A percentile compares a stretch with the other conserved stretches of the same genome.
phyloP scores from a whole-genome alignment of 177 flowering plant species.

The Vitis hybrid region DNA sequence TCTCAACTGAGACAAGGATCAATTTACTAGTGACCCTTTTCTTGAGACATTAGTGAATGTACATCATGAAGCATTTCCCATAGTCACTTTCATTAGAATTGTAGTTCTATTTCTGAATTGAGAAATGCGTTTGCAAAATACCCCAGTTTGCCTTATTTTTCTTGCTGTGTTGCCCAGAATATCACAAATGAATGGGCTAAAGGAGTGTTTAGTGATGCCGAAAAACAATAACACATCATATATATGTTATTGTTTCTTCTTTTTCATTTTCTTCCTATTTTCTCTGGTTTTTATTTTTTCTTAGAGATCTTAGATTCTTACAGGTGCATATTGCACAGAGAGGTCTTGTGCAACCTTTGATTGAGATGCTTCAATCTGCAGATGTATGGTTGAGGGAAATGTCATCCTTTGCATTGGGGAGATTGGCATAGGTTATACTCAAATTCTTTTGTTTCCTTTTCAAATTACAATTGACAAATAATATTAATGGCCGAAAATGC shows the following conservation, averaged over 20 bases:
- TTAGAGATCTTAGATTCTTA: constrained; percentile 9
- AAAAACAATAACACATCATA: constrained; percentile 4
- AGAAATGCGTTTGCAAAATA: no score
- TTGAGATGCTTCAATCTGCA: constrained; percentile 83
- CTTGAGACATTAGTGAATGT: no score
- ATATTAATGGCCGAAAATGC: no score
- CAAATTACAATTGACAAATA: no score
- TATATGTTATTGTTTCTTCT: neutral
- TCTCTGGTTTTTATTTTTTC: neutral
- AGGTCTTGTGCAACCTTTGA: constrained; percentile 82
- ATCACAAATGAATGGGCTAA: constrained; percentile 37
- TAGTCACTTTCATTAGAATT: no score
- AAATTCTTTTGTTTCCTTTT: neutral
- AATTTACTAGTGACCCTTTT: no score
- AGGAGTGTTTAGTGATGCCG: constrained; percentile 24
- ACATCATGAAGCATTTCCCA: no score
- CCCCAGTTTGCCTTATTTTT: no score
- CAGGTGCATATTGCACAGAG: constrained; percentile 94
- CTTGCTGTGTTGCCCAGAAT: constrained; percentile 10
- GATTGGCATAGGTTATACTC: constrained; percentile 77
- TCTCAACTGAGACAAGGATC: no score
- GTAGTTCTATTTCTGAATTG: no score
- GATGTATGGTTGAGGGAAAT: constrained; percentile 81
- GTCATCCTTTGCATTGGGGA: constrained; percentile 92
- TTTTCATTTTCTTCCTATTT: neutral